These are phyloP conservation scores for Neurospora tetraspora DNA, from an alignment of 495 filamentous ascomycete genomes.

Conservation along the genomic window DNA sequence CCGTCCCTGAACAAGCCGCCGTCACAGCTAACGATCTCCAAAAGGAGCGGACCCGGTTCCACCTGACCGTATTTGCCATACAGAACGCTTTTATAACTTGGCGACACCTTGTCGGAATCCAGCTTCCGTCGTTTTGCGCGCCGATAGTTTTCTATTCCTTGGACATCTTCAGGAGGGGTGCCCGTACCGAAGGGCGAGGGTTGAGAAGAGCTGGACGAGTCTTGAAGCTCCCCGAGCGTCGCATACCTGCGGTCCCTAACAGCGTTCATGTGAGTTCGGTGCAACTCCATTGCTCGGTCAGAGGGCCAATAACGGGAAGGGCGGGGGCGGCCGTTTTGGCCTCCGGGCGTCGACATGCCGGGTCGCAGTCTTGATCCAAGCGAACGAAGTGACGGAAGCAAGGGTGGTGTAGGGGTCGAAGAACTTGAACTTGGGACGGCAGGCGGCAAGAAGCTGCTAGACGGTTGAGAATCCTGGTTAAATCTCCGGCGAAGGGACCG, in stretches of 20 bases:
- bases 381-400: conserved; percentile 33
- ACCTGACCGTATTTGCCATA: conserved; percentile 81
- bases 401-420: conserved; percentile 13
- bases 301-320: conserved; percentile 21
- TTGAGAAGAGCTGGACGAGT: not conserved
- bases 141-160: conserved; percentile 16
- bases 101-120: conserved; percentile 47
- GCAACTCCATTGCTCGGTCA: conserved; percentile 23
- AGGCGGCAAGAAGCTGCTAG: conserved; percentile 13
- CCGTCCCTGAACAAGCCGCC: conserved; percentile 64
- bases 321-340: conserved; percentile 13
- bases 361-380: conserved; percentile 21
- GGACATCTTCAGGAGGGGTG: conserved; percentile 13
- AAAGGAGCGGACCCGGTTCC: conserved; percentile 63
- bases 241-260: not conserved
- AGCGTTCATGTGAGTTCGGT: conserved; percentile 6
- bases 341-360: conserved; percentile 15
- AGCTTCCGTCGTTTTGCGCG: conserved; percentile 66
- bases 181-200: not conserved
- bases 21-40: conserved; percentile 85
- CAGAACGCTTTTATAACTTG: conserved; percentile 49
- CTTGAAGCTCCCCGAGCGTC: conserved; percentile 7
- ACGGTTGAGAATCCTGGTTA: conserved; percentile 24
- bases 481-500: conserved; percentile 25
- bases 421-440: conserved; percentile 8